Base-by-base conservation (phyloP, 2,329 filamentous ascomycete genomes). In the Xylariaceae sp. region DNA sequence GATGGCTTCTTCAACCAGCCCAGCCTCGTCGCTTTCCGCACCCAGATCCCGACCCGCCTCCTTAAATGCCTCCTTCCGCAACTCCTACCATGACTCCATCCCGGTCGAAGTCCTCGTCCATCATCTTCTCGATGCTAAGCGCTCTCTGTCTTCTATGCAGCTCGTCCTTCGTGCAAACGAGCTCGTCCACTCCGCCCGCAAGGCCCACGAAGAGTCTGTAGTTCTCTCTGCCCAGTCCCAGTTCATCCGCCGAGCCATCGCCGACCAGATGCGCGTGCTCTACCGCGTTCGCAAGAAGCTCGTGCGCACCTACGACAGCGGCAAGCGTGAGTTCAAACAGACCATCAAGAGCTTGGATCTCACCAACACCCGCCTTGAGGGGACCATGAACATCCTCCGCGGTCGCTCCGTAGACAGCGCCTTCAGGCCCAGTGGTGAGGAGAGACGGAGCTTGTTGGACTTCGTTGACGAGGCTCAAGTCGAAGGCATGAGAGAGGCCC, bases 151-250 rank as follows among this genome's bases (percentile, higher is more conserved):
- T 14, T 90, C 90, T 11, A 90, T 95, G 66, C 82, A 78, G 39
- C 84, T 88, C 52, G 89, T 96, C 45, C 85, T 89, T 65, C 87
- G 89, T 52, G 91, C 90, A 57, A 91, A 94, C 64, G 87, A 95
- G 62, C 84, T 96, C 48, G 87, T 94, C 40, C 89, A 82, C 17
- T 76, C 81, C 12, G 89, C 90, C 5, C 85, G 90, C 32, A 74
- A 78, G 31, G 81, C 89, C 32, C 77, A 96, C 56, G 89, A 95
- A 64, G 86, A 94, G 58, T 85, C 85, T 42, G 85, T 89, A 46
- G 76, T 91, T 10, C 77, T 95, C 4, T 79, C 80, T 18, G 83
- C 88, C 7, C 78, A 87, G 60, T 82, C 84, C 0, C 75, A 74
- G n/a, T 90, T 89, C 63, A 68, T 91, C 6, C 79, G 78, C 44